phyloP scores from a whole-genome alignment of 495 filamentous ascomycete species.

The Aspergillus kassunensis region DNA sequence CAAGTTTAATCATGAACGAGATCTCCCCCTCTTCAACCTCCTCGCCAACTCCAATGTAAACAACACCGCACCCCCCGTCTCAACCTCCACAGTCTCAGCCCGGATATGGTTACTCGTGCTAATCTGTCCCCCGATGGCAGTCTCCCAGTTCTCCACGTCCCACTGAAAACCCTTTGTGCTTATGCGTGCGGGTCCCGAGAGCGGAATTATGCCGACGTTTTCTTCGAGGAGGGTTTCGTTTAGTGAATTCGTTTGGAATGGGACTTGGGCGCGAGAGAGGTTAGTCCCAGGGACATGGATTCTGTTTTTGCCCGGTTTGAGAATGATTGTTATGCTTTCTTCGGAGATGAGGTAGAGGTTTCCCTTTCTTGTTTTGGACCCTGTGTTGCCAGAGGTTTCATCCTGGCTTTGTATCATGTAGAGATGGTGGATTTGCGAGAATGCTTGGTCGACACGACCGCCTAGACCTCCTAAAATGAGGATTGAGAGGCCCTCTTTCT shows the following conservation, averaged over 20 bases:
- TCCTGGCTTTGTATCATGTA: constrained; percentile 43
- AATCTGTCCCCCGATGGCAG: constrained; percentile 75
- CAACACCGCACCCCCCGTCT: constrained; percentile 65
- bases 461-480: constrained; percentile 79
- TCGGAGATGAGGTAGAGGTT: constrained; percentile 70
- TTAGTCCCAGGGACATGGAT: constrained; percentile 58
- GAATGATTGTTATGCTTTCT: constrained; percentile 74
- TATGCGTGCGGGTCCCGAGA: constrained; percentile 68
- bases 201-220: constrained; percentile 80
- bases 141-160: constrained; percentile 80
- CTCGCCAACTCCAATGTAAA: constrained; percentile 76
- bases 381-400: too few relatives aligned
- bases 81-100: constrained; percentile 53
- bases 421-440: constrained; percentile 80
- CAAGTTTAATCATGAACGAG: too few relatives aligned
- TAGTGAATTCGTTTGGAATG: constrained; percentile 6
- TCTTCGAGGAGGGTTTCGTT: constrained; percentile 44
- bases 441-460: constrained; percentile 86
- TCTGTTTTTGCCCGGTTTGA: constrained; percentile 61
- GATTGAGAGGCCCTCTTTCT: constrained; percentile 37
- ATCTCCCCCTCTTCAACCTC: constrained; percentile 39
- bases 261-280: constrained; percentile 4
- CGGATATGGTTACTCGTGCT: constrained; percentile 91
- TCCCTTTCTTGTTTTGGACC: constrained; percentile 2
- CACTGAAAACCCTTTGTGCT: constrained; percentile 79